Evolutionary conservation across 352 stramenopile genomes (phyloP).

Genomic region (Albugo candida): DNA sequence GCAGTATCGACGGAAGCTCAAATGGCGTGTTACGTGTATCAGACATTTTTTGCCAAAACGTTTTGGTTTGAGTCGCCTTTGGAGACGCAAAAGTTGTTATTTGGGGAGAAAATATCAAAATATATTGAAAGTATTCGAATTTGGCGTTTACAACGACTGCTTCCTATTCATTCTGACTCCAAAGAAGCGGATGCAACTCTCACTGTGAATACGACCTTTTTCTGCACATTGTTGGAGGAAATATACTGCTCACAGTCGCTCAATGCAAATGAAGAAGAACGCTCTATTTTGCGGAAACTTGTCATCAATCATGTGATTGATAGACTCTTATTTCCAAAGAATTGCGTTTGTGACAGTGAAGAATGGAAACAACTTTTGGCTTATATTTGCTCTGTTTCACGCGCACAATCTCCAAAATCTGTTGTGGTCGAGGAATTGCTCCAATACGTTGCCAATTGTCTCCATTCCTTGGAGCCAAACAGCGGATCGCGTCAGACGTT

Average conservation of each 20-base stretch:
- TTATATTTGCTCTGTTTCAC: conserved; percentile 27
- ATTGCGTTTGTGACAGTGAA: conserved; percentile 13
- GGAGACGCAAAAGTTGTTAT: conserved; percentile 47
- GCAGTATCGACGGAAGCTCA: conserved; percentile 13
- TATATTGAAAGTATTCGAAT: conserved; percentile 29
- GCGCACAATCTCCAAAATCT: conserved; percentile 8
- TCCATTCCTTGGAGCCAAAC: conserved; percentile 34
- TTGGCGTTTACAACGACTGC: too few relatives aligned
- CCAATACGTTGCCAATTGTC: conserved; percentile 31
- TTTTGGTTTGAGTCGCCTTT: conserved; percentile 66
- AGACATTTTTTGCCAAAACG: conserved; percentile 55
- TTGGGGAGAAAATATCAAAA: conserved; percentile 30
- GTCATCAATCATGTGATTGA: conserved; percentile 55
- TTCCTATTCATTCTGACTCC: conserved; percentile 8
- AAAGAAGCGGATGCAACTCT: conserved; percentile 5
- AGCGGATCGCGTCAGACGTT: conserved; percentile 12
- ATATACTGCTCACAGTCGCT: conserved; percentile 21
- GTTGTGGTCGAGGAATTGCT: conserved; percentile 4
- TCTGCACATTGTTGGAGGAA: conserved; percentile 57
- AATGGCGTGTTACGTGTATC: conserved; percentile 25
- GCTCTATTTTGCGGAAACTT: conserved; percentile 22
- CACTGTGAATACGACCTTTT: conserved; percentile 41
- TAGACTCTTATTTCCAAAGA: conserved; percentile 27
- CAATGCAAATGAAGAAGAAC: conserved; percentile 9
- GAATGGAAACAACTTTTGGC: conserved; percentile 51